Evolutionary conservation across 257 asterid species (phyloP).

Genomic region (Mitragyna speciosa): DNA sequence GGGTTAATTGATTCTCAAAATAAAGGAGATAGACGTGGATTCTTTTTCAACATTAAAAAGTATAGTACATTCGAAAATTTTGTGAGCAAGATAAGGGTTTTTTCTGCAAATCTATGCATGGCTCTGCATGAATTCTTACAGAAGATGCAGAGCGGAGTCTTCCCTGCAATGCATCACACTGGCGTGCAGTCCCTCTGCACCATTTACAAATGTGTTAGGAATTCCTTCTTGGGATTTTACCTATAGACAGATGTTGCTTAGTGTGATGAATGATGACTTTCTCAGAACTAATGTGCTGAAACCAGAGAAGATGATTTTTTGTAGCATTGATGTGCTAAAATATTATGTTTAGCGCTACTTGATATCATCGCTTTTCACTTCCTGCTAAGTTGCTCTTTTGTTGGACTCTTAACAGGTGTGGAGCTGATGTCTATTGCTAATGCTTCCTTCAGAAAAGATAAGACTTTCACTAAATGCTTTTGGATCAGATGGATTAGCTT

Average conservation of each 20-base stretch:
- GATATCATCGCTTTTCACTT: not conserved
- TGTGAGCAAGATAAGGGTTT: not conserved
- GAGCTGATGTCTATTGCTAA: not conserved
- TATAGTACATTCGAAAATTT: too few relatives aligned
- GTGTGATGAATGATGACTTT: too few relatives aligned
- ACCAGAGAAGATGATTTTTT: not conserved
- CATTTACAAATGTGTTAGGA: too few relatives aligned
- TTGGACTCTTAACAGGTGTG: not conserved
- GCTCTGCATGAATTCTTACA: not conserved
- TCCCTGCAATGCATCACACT: not conserved
- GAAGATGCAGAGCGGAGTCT: not conserved
- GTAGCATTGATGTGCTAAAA: not conserved
- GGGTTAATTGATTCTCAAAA: too few relatives aligned
- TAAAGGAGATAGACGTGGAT: too few relatives aligned
- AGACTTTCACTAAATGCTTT: not conserved
- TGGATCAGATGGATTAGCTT: not conserved
- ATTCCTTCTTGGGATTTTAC: not conserved
- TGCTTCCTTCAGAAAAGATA: not conserved
- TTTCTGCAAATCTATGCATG: too few relatives aligned
- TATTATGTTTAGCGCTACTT: not conserved
- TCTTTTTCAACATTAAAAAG: too few relatives aligned
- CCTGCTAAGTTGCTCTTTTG: not conserved
- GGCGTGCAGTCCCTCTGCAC: not conserved
- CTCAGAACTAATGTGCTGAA: not conserved
- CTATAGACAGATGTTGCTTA: too few relatives aligned